phyloP scores from a whole-genome alignment of 768 basidiomycete genomes.

The Xerocomus spinulosus region DNA sequence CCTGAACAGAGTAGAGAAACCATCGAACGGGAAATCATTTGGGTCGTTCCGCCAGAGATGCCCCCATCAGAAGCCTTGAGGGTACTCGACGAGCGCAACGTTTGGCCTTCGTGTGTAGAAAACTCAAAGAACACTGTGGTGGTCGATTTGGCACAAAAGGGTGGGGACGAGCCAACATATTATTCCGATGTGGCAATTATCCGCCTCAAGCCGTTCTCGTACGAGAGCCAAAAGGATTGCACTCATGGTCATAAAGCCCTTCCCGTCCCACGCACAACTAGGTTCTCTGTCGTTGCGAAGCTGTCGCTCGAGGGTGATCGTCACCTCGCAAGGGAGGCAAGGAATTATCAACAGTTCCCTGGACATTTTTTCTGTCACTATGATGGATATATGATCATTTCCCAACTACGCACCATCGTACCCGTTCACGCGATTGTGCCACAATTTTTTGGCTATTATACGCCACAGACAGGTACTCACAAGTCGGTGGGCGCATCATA shows the following conservation, averaged over 20 bases:
- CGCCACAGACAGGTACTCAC: slow-evolving; percentile 18
- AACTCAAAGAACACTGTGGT: not conserved
- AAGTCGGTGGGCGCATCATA: too few species aligned
- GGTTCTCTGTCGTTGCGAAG: slow-evolving; percentile 42
- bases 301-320: slow-evolving; percentile 36
- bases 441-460: slow-evolving; percentile 63
- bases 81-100: not conserved
- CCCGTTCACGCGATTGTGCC: slow-evolving; percentile 52
- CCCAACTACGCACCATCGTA: slow-evolving; percentile 36
- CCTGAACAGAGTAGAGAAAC: slow-evolving; percentile 4
- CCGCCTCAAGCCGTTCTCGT: slow-evolving; percentile 12
- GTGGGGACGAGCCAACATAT: too few species aligned
- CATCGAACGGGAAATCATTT: slow-evolving; percentile 19
- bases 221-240: slow-evolving; percentile 8
- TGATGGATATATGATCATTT: slow-evolving; percentile 21
- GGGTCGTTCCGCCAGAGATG: not conserved
- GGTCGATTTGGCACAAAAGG: not conserved
- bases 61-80: not conserved
- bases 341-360: slow-evolving; percentile 27
- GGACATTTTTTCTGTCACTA: slow-evolving; percentile 27
- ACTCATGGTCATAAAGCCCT: not conserved
- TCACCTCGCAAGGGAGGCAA: slow-evolving; percentile 33
- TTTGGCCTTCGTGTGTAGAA: slow-evolving; percentile 1
- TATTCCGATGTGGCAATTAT: not conserved
- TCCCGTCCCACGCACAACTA: slow-evolving; percentile 28